Evolutionary conservation across 495 filamentous ascomycete species (phyloP).

Genomic region (Aspergillus olivimuriae): DNA sequence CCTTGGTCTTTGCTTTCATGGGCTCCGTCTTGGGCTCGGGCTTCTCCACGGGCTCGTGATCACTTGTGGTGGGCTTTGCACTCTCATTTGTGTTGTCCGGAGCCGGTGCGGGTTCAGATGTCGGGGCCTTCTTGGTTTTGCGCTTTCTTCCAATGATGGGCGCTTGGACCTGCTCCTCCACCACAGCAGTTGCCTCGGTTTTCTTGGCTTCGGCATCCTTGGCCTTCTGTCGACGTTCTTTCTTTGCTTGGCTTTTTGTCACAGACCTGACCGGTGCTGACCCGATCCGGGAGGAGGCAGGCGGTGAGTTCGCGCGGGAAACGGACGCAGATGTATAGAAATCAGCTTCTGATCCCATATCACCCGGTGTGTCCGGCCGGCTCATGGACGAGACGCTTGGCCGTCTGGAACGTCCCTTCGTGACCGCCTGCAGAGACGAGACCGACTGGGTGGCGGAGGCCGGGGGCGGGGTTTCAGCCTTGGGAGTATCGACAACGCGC

Average conservation of each 20-base stretch:
- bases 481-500: slow-evolving; percentile 66
- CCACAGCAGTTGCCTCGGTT: slow-evolving; percentile 43
- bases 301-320: slow-evolving; percentile 85
- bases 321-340: slow-evolving; percentile 70
- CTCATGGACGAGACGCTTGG: slow-evolving; percentile 56
- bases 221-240: slow-evolving; percentile 63
- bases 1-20: slow-evolving; percentile 34
- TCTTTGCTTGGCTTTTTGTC: slow-evolving; percentile 87
- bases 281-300: slow-evolving; percentile 63
- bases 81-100: slow-evolving; percentile 27
- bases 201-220: slow-evolving; percentile 59
- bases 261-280: slow-evolving; percentile 70
- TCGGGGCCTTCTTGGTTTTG: slow-evolving; percentile 73
- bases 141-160: slow-evolving; percentile 85
- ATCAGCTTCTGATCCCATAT: slow-evolving; percentile 70
- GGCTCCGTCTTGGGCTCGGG: slow-evolving; percentile 21
- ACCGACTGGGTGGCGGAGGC: slow-evolving; percentile 33
- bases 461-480: slow-evolving; percentile 51
- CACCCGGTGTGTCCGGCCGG: slow-evolving; percentile 73
- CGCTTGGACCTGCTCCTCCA: slow-evolving; percentile 61
- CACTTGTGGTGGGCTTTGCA: slow-evolving; percentile 22
- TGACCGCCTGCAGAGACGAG: slow-evolving; percentile 29
- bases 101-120: slow-evolving; percentile 27
- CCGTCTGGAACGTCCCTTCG: slow-evolving; percentile 47
- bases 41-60: slow-evolving; percentile 22